Base-by-base conservation (phyloP, 768 basidiomycete species). In the Serendipita indica region DNA sequence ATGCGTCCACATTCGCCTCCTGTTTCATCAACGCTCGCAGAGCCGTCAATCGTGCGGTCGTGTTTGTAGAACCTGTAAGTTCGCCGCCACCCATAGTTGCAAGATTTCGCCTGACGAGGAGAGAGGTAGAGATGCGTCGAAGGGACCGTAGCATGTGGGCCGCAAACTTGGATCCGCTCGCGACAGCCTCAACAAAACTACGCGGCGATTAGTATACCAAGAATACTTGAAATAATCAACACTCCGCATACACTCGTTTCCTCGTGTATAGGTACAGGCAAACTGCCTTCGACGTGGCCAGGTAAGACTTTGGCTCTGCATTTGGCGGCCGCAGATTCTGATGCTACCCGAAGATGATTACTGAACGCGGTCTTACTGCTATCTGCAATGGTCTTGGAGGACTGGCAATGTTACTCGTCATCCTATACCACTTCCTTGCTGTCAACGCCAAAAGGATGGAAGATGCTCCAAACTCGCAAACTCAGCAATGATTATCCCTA, bases 21-120 rank as follows among this genome's bases (percentile, higher is more conserved):
- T 74, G 69, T 58, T 71, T 75, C 87, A 94, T 86, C 65, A 89
- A 72, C 68, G 77, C 76, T 49, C 90, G 74, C 52, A 94, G 74
- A 49, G 70, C 74, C 20, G 74, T 72, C 3, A 94, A 74, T 57
- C 85, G 75, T 54, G 77, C 70, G 2, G 80, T 74, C 3, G 88
- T 89, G 68, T 83, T 65, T 12, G 49, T 54, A 54, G 49, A 28
- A n/a, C 7, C n/a, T 5, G 49, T 32, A 2, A 32, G 22, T 22
- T 54, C 30, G 4, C 22, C 49, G 20, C 30, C 49, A 22, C 49
- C 30, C 49, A 54, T 54, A 30, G 49, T 32, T 22, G 49, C 30
- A 30, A 54, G 20, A n/a, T n/a, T 27, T 22, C 49, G 49, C 30
- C 22, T 54, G 30, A 54, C 20, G 49, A 54, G 20, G 49, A 27